phyloP scores from a whole-genome alignment of 2,329 filamentous ascomycete species.

The Alternaria postmessia region DNA sequence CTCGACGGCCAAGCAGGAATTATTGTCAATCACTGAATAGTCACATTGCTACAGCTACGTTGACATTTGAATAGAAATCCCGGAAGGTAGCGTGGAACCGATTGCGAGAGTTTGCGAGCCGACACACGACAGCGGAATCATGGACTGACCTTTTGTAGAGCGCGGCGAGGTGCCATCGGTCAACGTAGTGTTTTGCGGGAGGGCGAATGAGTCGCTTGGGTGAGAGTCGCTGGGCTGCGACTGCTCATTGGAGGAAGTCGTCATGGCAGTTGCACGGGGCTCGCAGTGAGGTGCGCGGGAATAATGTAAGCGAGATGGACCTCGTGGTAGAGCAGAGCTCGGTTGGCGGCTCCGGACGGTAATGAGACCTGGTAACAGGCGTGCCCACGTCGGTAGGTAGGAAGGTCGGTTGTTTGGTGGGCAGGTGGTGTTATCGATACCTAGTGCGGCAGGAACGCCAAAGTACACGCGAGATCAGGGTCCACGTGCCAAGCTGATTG shows the following conservation, averaged over 20 bases:
- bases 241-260: slow-evolving; percentile 38
- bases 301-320: slow-evolving; percentile 14
- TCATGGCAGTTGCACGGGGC: slow-evolving; percentile 27
- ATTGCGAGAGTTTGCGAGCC: background rate
- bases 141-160: slow-evolving; percentile 46
- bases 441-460: slow-evolving; percentile 9
- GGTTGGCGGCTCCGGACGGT: slow-evolving; percentile 4
- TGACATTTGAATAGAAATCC: background rate
- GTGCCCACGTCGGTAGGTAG: slow-evolving; percentile 24
- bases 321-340: slow-evolving; percentile 1
- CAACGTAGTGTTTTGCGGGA: slow-evolving; percentile 22
- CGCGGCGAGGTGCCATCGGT: slow-evolving; percentile 41
- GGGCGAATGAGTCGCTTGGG: slow-evolving; percentile 29
- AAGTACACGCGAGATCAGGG: slow-evolving; percentile 26
- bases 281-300: background rate
- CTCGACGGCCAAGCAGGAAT: background rate
- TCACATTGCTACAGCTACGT: background rate
- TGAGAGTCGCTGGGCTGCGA: slow-evolving; percentile 27
- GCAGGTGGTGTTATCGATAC: slow-evolving; percentile 24
- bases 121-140: background rate
- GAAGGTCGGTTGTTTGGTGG: slow-evolving; percentile 20
- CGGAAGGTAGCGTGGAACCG: background rate
- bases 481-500: slow-evolving; percentile 46
- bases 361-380: slow-evolving; percentile 19
- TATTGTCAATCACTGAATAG: background rate